Evolutionary conservation across 805 yeast genomes (phyloP), one percentile per base, ranked within the genome.

Genomic region (Candida sonorensis): DNA sequence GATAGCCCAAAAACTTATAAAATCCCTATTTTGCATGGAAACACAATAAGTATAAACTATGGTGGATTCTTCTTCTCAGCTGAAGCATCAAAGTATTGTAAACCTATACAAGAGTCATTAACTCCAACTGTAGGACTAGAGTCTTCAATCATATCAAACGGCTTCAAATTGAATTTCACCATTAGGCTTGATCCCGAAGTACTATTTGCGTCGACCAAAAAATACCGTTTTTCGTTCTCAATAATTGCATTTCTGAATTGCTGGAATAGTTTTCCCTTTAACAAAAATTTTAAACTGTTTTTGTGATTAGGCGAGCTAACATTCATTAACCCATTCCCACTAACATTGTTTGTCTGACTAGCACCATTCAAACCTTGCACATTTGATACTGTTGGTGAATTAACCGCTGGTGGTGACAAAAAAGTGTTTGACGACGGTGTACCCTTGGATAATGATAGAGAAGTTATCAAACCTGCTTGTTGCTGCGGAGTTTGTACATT

Each of bases 101-200:
- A 52, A 35, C 69, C 69, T 12, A 77, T 50, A 2, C 80, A 68
- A 1, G 72, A 64, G 42, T 77, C 81, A 48, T 75, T 75, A 18
- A 61, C 40, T 5, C 67, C 59, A 36, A 62, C 56, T 6, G 55
- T 44, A 1, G 76, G 70, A 40, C 61, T 69, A 1, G 77, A 59
- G 33, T 77, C 81, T 44, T 76, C 81, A 27, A 77, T 61, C 42
- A 75, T 46, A 42, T 77, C 84, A 51, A 75, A 75, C 10, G 75
- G 59, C 37, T 69, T 64, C 28, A 66, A 45, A 16, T 49, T 57
- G 35, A 71, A 60, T 20, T 62, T 67, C 10, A 51, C 39, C 39
- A 60, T 61, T 6, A 12, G 19, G 16, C 41, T 40, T 10, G 35
- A 38, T 9, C 21, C 42, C 7, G 28, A 6, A 3, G 36, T 26